phyloP scores from a whole-genome alignment of 1,139 yeast species.

The Schwanniomyces etchellsii region DNA sequence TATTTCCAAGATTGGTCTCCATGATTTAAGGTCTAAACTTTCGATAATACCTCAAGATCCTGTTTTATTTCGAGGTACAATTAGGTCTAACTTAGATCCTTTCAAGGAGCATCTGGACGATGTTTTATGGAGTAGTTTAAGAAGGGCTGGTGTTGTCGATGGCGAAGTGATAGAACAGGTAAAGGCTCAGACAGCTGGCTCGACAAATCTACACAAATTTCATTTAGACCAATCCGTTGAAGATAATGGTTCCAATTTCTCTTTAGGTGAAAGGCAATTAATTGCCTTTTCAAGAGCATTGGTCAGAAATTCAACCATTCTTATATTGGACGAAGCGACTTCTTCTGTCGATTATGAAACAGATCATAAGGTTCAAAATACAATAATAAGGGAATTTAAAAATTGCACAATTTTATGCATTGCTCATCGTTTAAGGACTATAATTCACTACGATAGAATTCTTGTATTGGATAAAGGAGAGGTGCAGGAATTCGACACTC shows the following conservation, averaged over 20 bases:
- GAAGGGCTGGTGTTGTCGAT: conserved; percentile 59
- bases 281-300: conserved; percentile 73
- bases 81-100: conserved; percentile 65
- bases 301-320: conserved; percentile 60
- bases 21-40: conserved; percentile 52
- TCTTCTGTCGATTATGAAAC: conserved; percentile 79
- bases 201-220: conserved; percentile 42
- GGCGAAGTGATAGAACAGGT: conserved; percentile 7
- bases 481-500: conserved; percentile 55
- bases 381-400: conserved; percentile 56
- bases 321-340: conserved; percentile 78
- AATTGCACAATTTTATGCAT: conserved; percentile 70
- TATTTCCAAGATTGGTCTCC: conserved; percentile 49
- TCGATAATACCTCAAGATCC: conserved; percentile 82
- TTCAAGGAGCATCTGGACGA: conserved; percentile 48
- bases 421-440: conserved; percentile 73
- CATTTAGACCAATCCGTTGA: conserved; percentile 63
- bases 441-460: conserved; percentile 58
- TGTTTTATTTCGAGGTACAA: conserved; percentile 61
- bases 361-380: conserved; percentile 62
- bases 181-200: conserved; percentile 8
- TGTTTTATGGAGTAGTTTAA: conserved; percentile 47
- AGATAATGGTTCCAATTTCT: conserved; percentile 70
- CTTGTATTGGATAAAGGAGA: conserved; percentile 63
- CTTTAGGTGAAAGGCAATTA: conserved; percentile 74